These are phyloP conservation scores for Colletotrichum sp. DNA, from an alignment of 2,329 filamentous ascomycete genomes.

Conservation along the genomic window DNA sequence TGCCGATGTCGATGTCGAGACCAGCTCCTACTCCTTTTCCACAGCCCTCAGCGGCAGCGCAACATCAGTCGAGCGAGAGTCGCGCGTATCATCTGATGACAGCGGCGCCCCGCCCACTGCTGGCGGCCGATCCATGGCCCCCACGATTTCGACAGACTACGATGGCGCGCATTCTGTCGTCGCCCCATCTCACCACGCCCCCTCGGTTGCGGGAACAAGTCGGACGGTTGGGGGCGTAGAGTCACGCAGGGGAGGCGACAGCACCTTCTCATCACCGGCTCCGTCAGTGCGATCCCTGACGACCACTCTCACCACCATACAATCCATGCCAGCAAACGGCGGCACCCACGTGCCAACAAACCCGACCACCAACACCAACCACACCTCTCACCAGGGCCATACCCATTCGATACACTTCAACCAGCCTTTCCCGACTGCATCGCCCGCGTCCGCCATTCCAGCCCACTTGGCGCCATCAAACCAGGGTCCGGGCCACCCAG, in stretches of 20 bases:
- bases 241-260: slow-evolving; percentile 72
- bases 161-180: slow-evolving; percentile 77
- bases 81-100: slow-evolving; percentile 65
- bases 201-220: slow-evolving; percentile 74
- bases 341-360: slow-evolving; percentile 18
- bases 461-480: slow-evolving; percentile 65
- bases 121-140: slow-evolving; percentile 75
- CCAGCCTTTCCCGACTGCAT: slow-evolving; percentile 67
- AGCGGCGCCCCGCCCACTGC: slow-evolving; percentile 61
- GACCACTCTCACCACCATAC: slow-evolving; percentile 82
- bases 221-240: slow-evolving; percentile 72
- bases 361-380: slow-evolving; percentile 43
- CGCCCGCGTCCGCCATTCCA: slow-evolving; percentile 75
- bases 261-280: slow-evolving; percentile 83
- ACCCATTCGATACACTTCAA: slow-evolving; percentile 64
- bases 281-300: slow-evolving; percentile 82
- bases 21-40: slow-evolving; percentile 59
- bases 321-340: slow-evolving; percentile 64
- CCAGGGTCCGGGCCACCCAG: slow-evolving; percentile 57
- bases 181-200: slow-evolving; percentile 74
- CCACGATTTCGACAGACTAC: slow-evolving; percentile 83
- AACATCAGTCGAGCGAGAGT: slow-evolving; percentile 61
- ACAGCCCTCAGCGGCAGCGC: slow-evolving; percentile 60
- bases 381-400: slow-evolving; percentile 31
- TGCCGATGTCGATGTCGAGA: slow-evolving; percentile 23